Percentiles rank a stretch among this genome's conserved stretches.
These are phyloP conservation scores for Pseudodiploospora longispora DNA, from an alignment of 2,329 filamentous ascomycete species.

Conservation along the genomic window DNA sequence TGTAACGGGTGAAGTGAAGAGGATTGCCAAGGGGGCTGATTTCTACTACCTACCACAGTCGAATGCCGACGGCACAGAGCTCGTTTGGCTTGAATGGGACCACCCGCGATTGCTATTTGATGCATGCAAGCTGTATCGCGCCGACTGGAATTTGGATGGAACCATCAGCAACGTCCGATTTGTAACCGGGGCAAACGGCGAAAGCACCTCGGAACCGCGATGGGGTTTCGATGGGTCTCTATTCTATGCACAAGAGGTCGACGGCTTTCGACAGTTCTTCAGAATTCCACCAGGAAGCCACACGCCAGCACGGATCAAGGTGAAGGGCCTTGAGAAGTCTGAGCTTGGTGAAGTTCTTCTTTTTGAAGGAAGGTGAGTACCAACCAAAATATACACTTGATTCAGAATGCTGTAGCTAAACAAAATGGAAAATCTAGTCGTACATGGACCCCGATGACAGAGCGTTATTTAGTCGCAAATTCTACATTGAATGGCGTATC, in stretches of 20 bases:
- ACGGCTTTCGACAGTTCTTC: conserved; percentile 40
- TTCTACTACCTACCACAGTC: conserved; percentile 46
- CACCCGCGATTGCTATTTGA: conserved; percentile 47
- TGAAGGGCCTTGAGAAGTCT: conserved; percentile 32
- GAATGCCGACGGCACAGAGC: conserved; percentile 34
- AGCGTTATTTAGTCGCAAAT: conserved; percentile 25
- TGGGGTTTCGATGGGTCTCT: conserved; percentile 42
- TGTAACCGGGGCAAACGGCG: conserved; percentile 33
- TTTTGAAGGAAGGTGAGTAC: conserved; percentile 22
- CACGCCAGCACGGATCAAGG: conserved; percentile 19
- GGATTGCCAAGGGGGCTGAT: conserved; percentile 37
- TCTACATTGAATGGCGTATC: conserved; percentile 24
- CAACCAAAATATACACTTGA: no score
- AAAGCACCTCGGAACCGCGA: conserved; percentile 40
- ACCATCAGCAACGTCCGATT: conserved; percentile 22
- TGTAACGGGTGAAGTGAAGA: conserved; percentile 30
- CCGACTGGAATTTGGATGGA: conserved; percentile 29
- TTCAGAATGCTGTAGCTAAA: no score
- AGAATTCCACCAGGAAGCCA: conserved; percentile 21
- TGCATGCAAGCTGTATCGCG: conserved; percentile 35
- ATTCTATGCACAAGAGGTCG: conserved; percentile 39
- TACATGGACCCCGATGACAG: conserved; percentile 30
- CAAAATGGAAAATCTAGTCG: conserved; percentile 19
- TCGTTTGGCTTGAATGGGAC: conserved; percentile 48
- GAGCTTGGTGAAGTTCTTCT: conserved; percentile 30